phyloP scores from a whole-genome alignment of 2,329 filamentous ascomycete species.

The Aspergillus novofumigatus region DNA sequence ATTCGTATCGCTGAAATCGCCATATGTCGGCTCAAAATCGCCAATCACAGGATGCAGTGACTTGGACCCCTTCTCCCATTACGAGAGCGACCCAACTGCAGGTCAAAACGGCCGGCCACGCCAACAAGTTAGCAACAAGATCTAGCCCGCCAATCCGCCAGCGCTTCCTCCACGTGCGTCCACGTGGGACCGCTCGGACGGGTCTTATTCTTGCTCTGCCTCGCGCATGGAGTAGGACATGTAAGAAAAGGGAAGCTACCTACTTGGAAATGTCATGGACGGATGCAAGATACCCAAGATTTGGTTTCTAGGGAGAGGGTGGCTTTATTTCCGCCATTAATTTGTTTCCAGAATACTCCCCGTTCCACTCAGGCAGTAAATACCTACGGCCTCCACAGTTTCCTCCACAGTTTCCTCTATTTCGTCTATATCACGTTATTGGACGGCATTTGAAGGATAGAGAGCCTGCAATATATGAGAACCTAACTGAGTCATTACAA shows the following conservation, averaged over 20 bases:
- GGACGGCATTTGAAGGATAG: too few relatives aligned
- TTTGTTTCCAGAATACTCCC: background rate
- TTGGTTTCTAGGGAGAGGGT: background rate
- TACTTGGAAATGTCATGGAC: conserved; percentile 26
- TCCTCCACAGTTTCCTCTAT: too few relatives aligned
- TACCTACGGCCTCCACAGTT: background rate
- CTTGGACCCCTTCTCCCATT: background rate
- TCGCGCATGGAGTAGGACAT: background rate
- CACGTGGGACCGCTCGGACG: conserved; percentile 33
- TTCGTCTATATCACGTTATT: too few relatives aligned
- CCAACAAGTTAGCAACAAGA: background rate
- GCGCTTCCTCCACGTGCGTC: conserved; percentile 29
- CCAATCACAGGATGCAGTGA: background rate
- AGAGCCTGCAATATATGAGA: too few relatives aligned
- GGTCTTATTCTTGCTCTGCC: conserved; percentile 17
- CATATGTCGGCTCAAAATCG: background rate
- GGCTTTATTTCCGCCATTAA: background rate
- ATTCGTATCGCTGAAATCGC: background rate
- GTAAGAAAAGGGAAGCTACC: conserved; percentile 17
- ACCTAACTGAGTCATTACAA: too few relatives aligned
- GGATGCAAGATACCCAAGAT: conserved; percentile 1
- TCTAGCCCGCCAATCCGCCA: conserved; percentile 9
- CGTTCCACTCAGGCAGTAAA: background rate
- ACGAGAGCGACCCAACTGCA: background rate
- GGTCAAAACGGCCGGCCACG: conserved; percentile 5